Evolutionary conservation across 345 rosid genomes (phyloP), one percentile per base, ranked within the genome.

Genomic region (Lepidium didymum): DNA sequence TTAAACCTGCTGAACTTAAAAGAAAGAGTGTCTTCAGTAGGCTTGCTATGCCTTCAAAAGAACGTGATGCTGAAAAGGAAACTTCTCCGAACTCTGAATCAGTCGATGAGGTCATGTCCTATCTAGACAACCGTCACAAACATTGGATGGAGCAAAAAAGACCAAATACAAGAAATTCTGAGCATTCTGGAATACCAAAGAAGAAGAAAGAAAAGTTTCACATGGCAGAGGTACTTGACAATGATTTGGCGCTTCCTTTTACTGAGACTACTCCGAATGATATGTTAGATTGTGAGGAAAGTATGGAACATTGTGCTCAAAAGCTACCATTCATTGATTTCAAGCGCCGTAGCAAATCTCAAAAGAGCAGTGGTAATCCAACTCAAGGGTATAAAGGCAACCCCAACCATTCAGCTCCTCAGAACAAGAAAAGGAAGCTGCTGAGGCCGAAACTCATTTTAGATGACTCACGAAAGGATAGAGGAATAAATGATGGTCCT

Each of bases 11-110:
- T 68, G 74, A 73, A 50, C 37, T 40, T 31, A 43, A 12, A 50
- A 62, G 65, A 10, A 47, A 14, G 7, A 83, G 87, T 49, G 88
- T 87, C 63, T 83, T 87, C 66, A 75, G 78, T 18, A 88, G 90
- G 59, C 60, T 87, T 56, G 69, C 67, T 70, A 41, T 60, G 37
- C 69, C 82, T 59, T n/a, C 72, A 35, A 31, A 70, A 52, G 61
- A 13, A 63, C 21, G 10, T 43, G 53, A 51, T 37, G 19, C 47
- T 58, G 73, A 47, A 43, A 31, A 43, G 47, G 76, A 45, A 46
- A 42, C 51, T 19, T 16, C 59, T 56, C 49, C 14, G 15, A 53
- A 15, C 18, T 38, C 62, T 64, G 64, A 64, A 64, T 84, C 88
- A 38, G 80, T 75, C 11, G 76, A 81, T 64, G 83, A 83, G 67